phyloP scores from a whole-genome alignment of 306 rosid genomes.

The Phaseolus lunatus region DNA sequence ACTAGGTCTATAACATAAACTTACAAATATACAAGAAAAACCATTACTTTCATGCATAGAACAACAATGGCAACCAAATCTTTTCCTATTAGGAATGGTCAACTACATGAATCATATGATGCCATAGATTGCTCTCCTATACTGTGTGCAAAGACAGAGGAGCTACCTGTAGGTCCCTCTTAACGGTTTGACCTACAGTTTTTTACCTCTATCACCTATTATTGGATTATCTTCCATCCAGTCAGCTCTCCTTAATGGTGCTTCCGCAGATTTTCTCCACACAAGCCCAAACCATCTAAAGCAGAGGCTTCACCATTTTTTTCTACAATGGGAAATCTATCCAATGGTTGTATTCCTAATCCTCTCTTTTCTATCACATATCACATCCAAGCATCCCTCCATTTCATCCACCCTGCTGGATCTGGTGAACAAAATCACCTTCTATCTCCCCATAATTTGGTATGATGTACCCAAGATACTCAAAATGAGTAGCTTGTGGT shows the following conservation, averaged over 20 bases:
- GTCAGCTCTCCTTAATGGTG: background rate
- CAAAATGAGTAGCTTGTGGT: background rate
- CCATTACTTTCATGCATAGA: background rate
- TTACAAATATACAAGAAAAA: background rate
- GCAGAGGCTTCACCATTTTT: background rate
- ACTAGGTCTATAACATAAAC: background rate
- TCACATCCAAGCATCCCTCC: background rate
- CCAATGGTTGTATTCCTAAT: background rate
- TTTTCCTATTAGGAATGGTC: background rate
- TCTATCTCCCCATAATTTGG: background rate
- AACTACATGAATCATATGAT: background rate
- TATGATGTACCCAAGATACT: background rate
- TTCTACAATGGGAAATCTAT: background rate
- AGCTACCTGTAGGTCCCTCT: background rate
- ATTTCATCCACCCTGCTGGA: background rate
- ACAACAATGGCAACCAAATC: background rate
- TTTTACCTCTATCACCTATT: background rate
- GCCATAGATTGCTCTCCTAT: background rate
- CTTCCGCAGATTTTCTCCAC: background rate
- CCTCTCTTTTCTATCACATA: background rate
- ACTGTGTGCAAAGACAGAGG: background rate
- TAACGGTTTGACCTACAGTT: background rate
- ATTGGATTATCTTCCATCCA: background rate
- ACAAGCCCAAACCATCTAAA: background rate
- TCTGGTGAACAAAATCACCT: background rate